A percentile compares a stretch with the other conserved stretches of the same genome.
phyloP scores from a whole-genome alignment of 2,329 filamentous ascomycete species.

The Colletotrichum orchidophilum region DNA sequence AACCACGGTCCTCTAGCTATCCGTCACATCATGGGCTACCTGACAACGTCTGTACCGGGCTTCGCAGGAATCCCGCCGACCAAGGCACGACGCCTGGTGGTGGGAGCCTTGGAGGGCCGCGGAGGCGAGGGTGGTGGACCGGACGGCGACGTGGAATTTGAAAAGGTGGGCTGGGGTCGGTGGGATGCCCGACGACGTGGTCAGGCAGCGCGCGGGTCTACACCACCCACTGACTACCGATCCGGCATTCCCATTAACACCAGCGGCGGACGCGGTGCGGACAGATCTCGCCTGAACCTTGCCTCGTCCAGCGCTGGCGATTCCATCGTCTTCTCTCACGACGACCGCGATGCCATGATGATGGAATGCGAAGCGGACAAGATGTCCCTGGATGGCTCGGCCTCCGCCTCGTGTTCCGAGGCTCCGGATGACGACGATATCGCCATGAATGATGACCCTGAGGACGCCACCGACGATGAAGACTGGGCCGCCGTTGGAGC shows the following conservation, averaged over 20 bases:
- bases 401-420: constrained; percentile 80
- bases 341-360: constrained; percentile 73
- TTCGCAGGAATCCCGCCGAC: constrained; percentile 89
- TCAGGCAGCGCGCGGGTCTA: constrained; percentile 59
- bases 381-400: constrained; percentile 84
- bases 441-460: constrained; percentile 77
- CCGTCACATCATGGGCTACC: constrained; percentile 92
- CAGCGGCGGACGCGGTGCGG: constrained; percentile 51
- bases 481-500: constrained; percentile 94
- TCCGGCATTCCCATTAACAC: constrained; percentile 67
- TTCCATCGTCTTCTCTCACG: constrained; percentile 80
- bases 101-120: constrained; percentile 89
- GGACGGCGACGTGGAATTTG: constrained; percentile 81
- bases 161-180: constrained; percentile 96
- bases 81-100: constrained; percentile 90
- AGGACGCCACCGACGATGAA: constrained; percentile 92
- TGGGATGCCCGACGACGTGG: constrained; percentile 88
- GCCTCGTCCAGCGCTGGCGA: constrained; percentile 72
- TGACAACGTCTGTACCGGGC: constrained; percentile 92
- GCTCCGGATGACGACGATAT: constrained; percentile 73
- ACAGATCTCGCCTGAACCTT: constrained; percentile 59
- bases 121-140: constrained; percentile 67
- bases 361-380: constrained; percentile 90
- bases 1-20: constrained; percentile 92
- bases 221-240: constrained; percentile 54